Conservation (phyloP, 2,329 filamentous ascomycete species). For the Pseudogymnoascus pannorum region DNA sequence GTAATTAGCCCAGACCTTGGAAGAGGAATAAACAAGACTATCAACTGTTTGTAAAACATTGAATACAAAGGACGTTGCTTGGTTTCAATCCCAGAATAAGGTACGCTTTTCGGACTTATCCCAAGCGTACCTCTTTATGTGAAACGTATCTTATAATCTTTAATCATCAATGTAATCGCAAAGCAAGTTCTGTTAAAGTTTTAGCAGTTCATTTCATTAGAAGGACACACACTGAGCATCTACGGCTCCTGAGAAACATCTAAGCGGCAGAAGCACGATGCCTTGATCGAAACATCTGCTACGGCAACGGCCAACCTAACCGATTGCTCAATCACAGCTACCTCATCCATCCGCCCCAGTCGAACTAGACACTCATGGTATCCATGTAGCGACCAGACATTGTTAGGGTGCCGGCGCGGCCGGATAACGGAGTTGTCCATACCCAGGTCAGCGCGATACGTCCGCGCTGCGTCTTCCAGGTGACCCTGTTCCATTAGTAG, state of each 20-base stretch:
- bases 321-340: constrained; percentile 39
- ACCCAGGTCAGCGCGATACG: constrained; percentile 57
- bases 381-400: constrained; percentile 69
- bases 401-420: constrained; percentile 60
- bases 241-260: background rate
- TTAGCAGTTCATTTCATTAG: background rate
- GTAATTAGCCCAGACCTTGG: background rate
- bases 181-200: background rate
- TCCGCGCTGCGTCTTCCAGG: constrained; percentile 46
- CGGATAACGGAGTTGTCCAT: constrained; percentile 53
- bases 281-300: constrained; percentile 51
- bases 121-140: background rate
- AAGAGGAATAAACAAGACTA: background rate
- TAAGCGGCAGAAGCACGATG: constrained; percentile 51
- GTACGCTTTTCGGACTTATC: background rate
- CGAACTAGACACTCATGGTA: constrained; percentile 61
- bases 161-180: background rate
- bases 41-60: background rate
- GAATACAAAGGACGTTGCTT: background rate
- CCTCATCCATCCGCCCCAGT: constrained; percentile 43
- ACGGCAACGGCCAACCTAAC: constrained; percentile 45
- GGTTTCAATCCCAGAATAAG: too few relatives aligned
- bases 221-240: background rate
- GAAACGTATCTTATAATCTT: background rate
- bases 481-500: constrained; percentile 59